phyloP scores from a whole-genome alignment of 2,329 filamentous ascomycete species.

The Purpureocillium lavendulum region DNA sequence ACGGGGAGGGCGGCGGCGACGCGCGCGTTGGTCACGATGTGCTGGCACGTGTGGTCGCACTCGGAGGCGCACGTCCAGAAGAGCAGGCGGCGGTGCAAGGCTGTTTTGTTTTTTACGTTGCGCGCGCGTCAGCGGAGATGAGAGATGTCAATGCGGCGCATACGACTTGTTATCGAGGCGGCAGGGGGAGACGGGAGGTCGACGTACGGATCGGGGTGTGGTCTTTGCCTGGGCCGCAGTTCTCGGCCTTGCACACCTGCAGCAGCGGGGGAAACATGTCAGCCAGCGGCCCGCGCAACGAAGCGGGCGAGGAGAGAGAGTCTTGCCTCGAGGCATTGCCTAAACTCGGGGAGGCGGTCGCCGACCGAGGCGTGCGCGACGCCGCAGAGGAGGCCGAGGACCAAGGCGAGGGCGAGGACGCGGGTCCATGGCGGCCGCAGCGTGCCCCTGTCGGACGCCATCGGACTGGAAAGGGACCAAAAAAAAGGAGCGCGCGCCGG shows the following conservation, averaged over 20 bases:
- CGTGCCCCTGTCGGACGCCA: slow-evolving; percentile 21
- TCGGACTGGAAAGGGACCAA: slow-evolving; percentile 7
- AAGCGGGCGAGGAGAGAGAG: not conserved
- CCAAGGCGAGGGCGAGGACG: slow-evolving; percentile 24
- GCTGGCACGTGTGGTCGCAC: slow-evolving; percentile 97
- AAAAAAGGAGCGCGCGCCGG: too few relatives aligned
- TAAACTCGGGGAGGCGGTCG: slow-evolving; percentile 81
- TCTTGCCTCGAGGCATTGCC: slow-evolving; percentile 70
- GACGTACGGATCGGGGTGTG: slow-evolving; percentile 61
- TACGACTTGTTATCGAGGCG: not conserved
- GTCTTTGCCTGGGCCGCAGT: slow-evolving; percentile 58
- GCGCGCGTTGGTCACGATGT: slow-evolving; percentile 72
- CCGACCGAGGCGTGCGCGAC: slow-evolving; percentile 65
- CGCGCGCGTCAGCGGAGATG: too few relatives aligned
- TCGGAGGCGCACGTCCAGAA: slow-evolving; percentile 88
- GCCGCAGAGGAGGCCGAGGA: slow-evolving; percentile 29
- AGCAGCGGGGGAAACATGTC: slow-evolving; percentile 2
- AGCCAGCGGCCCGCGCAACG: slow-evolving; percentile 3
- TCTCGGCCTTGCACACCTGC: slow-evolving; percentile 72
- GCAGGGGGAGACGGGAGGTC: slow-evolving; percentile 1
- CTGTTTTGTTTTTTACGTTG: too few relatives aligned
- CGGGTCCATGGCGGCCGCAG: slow-evolving; percentile 20
- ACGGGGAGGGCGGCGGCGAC: slow-evolving; percentile 57
- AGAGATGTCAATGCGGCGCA: too few relatives aligned
- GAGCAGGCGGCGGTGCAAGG: slow-evolving; percentile 75